Conservation (phyloP, 805 yeast species). For the Spathaspora passalidarum region DNA sequence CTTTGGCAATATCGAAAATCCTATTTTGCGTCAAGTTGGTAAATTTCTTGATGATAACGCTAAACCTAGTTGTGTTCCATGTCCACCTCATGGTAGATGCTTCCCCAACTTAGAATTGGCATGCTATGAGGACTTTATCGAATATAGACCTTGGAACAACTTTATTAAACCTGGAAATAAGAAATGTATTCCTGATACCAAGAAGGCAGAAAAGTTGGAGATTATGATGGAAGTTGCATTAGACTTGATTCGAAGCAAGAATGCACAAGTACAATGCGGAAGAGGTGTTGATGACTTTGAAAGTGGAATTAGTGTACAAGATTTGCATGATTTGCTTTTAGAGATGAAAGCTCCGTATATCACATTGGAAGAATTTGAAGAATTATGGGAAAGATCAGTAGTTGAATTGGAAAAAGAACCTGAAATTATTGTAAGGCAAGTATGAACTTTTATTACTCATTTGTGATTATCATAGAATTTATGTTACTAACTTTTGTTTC, state of each 20-base stretch:
- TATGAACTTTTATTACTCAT: slow-evolving; percentile 15
- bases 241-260: slow-evolving; percentile 60
- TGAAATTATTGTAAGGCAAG: slow-evolving; percentile 78
- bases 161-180: slow-evolving; percentile 52
- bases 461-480: neutral
- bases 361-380: slow-evolving; percentile 65
- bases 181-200: slow-evolving; percentile 70
- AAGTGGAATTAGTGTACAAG: slow-evolving; percentile 50
- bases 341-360: slow-evolving; percentile 45
- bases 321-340: slow-evolving; percentile 51
- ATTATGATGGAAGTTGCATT: slow-evolving; percentile 66
- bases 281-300: slow-evolving; percentile 37
- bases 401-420: slow-evolving; percentile 62
- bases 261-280: slow-evolving; percentile 65
- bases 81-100: slow-evolving; percentile 83
- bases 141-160: slow-evolving; percentile 52
- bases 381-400: slow-evolving; percentile 67
- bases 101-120: slow-evolving; percentile 53
- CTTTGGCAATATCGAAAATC: slow-evolving; percentile 27
- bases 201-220: slow-evolving; percentile 62
- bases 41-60: slow-evolving; percentile 39
- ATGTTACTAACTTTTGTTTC: slow-evolving; percentile 22
- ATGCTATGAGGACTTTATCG: slow-evolving; percentile 68
- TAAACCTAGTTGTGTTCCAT: slow-evolving; percentile 65
- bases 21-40: slow-evolving; percentile 38